Evolutionary conservation across 2,329 filamentous ascomycete species (phyloP), one percentile per base, ranked within the genome.

Genomic region (Pseudogymnoascus sp.): DNA sequence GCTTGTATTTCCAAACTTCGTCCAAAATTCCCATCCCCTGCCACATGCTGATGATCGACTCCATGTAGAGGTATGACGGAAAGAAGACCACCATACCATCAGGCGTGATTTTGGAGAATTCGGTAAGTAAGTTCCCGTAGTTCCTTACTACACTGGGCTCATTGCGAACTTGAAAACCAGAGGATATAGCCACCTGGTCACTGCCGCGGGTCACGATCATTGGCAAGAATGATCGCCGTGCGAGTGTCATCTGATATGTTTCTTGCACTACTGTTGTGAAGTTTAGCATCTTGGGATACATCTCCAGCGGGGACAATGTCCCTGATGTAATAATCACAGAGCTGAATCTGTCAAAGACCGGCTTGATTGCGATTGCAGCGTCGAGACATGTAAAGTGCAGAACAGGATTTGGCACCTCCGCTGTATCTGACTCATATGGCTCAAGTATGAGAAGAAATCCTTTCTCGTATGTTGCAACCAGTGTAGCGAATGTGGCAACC

Each of bases 81-180:
- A 99, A 99, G 80, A 99, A 99, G 40, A 99, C 95, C n/a, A 99
- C 95, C 75, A 99, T 87, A 33, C 95, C 95, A 71, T 99, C 95
- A 0, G 95, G 96, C 0, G 95, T 99, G 67, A 97, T 87, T 74
- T 93, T 96, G 62, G 92, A 90, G 74, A 99, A 97, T 73, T 99
- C 95, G 6, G 93, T 95, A 33, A 99, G 80, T 1, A 99, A 81
- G 67, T 88, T 95, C 50, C 95, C 96, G 70, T 97, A 99, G 74
- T 99, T 99, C 59, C 95, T 86, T 29, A 99, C 92, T n/a, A 97
- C 93, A 66, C 90, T 91, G 0, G 93, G 92, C 71, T 99, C 96
- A 72, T 96, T 97, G 67, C 95, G 87, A 68, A 96, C 93, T 71
- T 96, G 90, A 74, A 99, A 99, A 66, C 91, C 89, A 0, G 93